Evolutionary conservation across 805 yeast genomes (phyloP).

Genomic region (Starmerella sirachaensis): DNA sequence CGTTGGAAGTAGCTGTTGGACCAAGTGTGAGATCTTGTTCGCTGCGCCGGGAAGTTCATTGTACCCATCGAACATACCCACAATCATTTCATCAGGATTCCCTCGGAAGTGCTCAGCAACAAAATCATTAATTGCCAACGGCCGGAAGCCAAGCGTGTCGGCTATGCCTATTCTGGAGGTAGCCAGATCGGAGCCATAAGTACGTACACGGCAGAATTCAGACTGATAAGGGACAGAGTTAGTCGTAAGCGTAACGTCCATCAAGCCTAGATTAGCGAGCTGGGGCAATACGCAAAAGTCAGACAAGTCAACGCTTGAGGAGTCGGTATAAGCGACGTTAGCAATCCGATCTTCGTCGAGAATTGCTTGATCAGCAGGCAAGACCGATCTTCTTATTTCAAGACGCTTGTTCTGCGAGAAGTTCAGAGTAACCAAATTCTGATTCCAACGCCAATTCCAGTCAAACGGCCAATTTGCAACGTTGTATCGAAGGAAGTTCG

Average conservation of each 20-base stretch:
- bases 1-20: constrained; percentile 59
- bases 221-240: constrained; percentile 82
- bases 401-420: constrained; percentile 86
- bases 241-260: constrained; percentile 90
- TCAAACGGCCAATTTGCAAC: constrained; percentile 91
- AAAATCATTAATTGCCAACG: constrained; percentile 66
- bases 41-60: constrained; percentile 31
- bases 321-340: constrained; percentile 5
- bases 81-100: constrained; percentile 62
- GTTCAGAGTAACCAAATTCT: constrained; percentile 63
- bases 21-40: constrained; percentile 46
- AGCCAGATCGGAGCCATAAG: constrained; percentile 70
- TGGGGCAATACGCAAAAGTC: constrained; percentile 65
- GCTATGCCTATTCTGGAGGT: constrained; percentile 82
- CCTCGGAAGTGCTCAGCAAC: constrained; percentile 83
- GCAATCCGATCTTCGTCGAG: constrained; percentile 1
- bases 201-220: constrained; percentile 71
- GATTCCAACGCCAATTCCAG: constrained; percentile 93
- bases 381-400: constrained; percentile 49
- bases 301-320: constrained; percentile 33
- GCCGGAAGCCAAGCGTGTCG: constrained; percentile 63
- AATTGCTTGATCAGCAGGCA: constrained; percentile 27
- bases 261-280: constrained; percentile 65
- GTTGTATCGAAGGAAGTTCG: constrained; percentile 80
- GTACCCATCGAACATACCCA: constrained; percentile 80